Evolutionary conservation across 1,139 yeast species (phyloP).

Genomic region (Diutina rugosa): DNA sequence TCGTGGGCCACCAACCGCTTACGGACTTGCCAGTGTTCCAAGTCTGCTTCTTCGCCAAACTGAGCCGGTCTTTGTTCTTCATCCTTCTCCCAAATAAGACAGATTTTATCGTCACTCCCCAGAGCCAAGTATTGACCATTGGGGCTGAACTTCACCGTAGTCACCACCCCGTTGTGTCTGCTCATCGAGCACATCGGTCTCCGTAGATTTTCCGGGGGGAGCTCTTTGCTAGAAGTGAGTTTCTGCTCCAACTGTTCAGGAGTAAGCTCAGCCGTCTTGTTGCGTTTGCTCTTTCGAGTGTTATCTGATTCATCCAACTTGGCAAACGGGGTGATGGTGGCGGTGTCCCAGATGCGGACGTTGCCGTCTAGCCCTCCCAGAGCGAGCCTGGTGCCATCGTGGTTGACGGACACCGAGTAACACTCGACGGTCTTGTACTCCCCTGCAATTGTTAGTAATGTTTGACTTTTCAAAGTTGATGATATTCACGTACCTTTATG

Average conservation of each 20-base stretch:
- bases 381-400: slow-evolving; percentile 76
- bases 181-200: slow-evolving; percentile 66
- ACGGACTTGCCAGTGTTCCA: slow-evolving; percentile 89
- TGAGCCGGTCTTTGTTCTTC: slow-evolving; percentile 36
- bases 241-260: slow-evolving; percentile 4
- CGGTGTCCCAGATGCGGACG: slow-evolving; percentile 71
- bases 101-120: slow-evolving; percentile 89
- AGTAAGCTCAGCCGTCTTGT: slow-evolving; percentile 5
- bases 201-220: slow-evolving; percentile 14
- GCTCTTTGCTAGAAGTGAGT: slow-evolving; percentile 6
- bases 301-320: background rate
- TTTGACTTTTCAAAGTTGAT: slow-evolving; percentile 4
- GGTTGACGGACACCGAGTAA: slow-evolving; percentile 68
- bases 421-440: slow-evolving; percentile 76
- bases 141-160: slow-evolving; percentile 85
- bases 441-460: slow-evolving; percentile 24
- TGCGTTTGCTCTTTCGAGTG: slow-evolving; percentile 2
- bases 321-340: background rate
- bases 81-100: slow-evolving; percentile 87
- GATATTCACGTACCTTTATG: slow-evolving; percentile 39
- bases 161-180: slow-evolving; percentile 87
- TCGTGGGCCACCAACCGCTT: slow-evolving; percentile 91
- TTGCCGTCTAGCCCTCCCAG: slow-evolving; percentile 95
- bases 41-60: slow-evolving; percentile 45
- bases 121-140: slow-evolving; percentile 83